Conservation (phyloP, 2,329 filamentous ascomycete genomes). For the Mycosphaerella arachidis region DNA sequence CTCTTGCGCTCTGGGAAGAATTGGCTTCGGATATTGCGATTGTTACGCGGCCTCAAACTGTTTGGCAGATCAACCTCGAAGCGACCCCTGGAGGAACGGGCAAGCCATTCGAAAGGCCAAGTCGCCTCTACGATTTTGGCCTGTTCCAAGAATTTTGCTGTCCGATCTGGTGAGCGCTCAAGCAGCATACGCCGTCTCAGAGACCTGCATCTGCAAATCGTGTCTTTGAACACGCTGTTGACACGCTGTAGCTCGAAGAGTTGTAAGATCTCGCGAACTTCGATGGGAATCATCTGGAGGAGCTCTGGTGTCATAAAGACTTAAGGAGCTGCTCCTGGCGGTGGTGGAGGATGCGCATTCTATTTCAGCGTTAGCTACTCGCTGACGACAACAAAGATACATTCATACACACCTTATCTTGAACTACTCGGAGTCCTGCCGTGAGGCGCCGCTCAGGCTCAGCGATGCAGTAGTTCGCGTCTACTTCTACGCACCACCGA, state of each 20-base stretch:
- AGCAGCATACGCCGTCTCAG: background rate
- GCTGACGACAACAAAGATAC: too few species aligned
- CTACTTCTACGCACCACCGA: too few species aligned
- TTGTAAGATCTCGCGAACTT: background rate
- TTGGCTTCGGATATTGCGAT: background rate
- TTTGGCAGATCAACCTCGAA: background rate
- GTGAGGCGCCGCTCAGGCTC: too few species aligned
- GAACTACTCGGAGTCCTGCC: too few species aligned
- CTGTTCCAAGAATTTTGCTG: background rate
- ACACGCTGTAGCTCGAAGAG: background rate
- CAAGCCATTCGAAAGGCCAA: background rate
- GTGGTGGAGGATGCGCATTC: too few species aligned
- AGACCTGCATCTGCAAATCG: background rate
- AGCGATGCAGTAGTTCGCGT: too few species aligned
- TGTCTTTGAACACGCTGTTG: background rate
- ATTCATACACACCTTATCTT: too few species aligned
- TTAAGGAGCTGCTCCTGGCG: background rate
- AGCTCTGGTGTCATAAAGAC: constrained; percentile 34
- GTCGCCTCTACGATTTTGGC: background rate
- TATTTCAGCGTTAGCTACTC: too few species aligned
- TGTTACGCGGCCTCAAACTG: background rate
- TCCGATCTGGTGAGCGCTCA: background rate
- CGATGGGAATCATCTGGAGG: constrained; percentile 32
- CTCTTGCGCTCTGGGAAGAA: background rate
- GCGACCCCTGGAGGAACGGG: too few species aligned